Base-by-base conservation (phyloP, 179 eudicot genomes). In the Silene vulgaris region DNA sequence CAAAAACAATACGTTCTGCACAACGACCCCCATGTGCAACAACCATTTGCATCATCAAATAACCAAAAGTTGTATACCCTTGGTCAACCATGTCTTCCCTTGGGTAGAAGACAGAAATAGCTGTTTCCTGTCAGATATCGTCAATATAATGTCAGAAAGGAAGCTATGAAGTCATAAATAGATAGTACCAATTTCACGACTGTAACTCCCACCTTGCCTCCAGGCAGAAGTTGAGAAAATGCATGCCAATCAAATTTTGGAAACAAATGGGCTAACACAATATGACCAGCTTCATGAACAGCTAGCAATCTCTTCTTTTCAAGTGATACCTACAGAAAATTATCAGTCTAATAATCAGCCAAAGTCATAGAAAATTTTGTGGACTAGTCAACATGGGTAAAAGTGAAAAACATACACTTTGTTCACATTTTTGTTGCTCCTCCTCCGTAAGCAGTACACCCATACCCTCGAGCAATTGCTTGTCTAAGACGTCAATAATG, bases 231-330 rank as follows among this genome's bases (percentile, higher is more conserved):
- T 89, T 93, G 98, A 75, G 98, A 91, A 83, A 93, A 93, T 73
- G 98, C 98, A 86, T 93, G 98, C 97, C 97, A 91, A 82, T 93
- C 98, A 79, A 87, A 93, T 80, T 86, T 85, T 85, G 97, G 97
- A 81, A 93, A 93, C 77, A 93, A 80, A 86, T 93, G 98, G 35
- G 98, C 98, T 81, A 93, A 84, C 60, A 93, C 81, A 60, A 93
- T 82, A 75, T 93, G 98, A 65, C 98, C 98, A 72, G 98, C 98
- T 85, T 93, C 98, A 82, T 93, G 98, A 65, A 93, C 97, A 56
- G 98, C 98, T 77, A 93, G 84, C 67, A 93, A 82, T 82, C 88
- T 85, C 82, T 84, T 91, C 87, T 89, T 93, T 76, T 91, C 98
- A 62, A 74, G 45, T 64, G 97, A 84, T 32, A 93, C 91, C 98